Evolutionary conservation across 352 stramenopile genomes (phyloP).

Genomic region (Pythium utonaiense): DNA sequence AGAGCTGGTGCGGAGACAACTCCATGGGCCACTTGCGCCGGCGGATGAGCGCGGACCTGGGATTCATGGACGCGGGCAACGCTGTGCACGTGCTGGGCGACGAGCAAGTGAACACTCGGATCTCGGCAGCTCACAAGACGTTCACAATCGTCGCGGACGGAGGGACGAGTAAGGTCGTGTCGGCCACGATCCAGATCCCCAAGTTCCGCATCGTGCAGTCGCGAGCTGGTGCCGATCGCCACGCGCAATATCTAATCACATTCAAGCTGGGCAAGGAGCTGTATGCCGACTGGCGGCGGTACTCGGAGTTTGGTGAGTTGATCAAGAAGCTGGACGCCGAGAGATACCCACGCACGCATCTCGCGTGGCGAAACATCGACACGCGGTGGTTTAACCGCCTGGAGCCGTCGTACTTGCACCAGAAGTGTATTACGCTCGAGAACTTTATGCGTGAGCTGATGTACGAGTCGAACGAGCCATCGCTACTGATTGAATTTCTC

Average conservation of each 20-base stretch:
- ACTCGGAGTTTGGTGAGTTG: conserved; percentile 86
- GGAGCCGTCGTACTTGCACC: conserved; percentile 82
- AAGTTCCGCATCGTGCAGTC: conserved; percentile 89
- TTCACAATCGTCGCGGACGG: conserved; percentile 71
- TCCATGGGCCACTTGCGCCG: conserved; percentile 63
- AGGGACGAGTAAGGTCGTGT: conserved; percentile 72
- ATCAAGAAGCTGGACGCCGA: conserved; percentile 69
- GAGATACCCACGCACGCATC: conserved; percentile 55
- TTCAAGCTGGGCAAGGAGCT: conserved; percentile 85
- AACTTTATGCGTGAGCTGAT: conserved; percentile 88
- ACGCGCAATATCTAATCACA: conserved; percentile 87
- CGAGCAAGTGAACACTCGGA: conserved; percentile 80
- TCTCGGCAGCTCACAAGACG: conserved; percentile 83
- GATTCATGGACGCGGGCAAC: conserved; percentile 59
- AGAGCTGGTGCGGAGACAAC: conserved; percentile 72
- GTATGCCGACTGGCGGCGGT: conserved; percentile 84
- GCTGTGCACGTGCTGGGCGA: conserved; percentile 73
- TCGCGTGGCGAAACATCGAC: conserved; percentile 72
- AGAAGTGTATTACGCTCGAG: conserved; percentile 87
- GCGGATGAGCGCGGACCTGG: conserved; percentile 66
- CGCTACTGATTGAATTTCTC: conserved; percentile 76
- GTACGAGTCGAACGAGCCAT: conserved; percentile 82
- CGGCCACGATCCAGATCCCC: conserved; percentile 74
- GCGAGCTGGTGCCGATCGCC: conserved; percentile 68
- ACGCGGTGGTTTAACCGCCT: conserved; percentile 87